These are phyloP conservation scores for Penicillium brevicompactum DNA, from an alignment of 2,329 filamentous ascomycete genomes.

Conservation along the genomic window DNA sequence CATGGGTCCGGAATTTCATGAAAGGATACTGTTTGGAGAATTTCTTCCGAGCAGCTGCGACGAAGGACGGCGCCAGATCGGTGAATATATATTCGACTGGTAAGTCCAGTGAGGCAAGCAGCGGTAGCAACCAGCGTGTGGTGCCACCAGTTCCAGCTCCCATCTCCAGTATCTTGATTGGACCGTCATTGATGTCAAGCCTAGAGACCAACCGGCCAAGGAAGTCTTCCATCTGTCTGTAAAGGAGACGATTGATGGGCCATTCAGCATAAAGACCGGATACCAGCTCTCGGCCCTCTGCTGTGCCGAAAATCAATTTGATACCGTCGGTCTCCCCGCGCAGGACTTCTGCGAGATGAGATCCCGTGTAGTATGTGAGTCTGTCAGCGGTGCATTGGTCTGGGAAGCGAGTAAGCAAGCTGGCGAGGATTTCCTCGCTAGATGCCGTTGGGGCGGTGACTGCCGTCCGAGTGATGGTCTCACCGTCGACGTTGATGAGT, in stretches of 20 bases:
- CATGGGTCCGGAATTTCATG: constrained; percentile 28
- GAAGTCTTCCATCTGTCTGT: constrained; percentile 39
- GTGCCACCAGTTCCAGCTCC: constrained; percentile 45
- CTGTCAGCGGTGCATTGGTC: background rate
- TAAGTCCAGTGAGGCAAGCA: constrained; percentile 29
- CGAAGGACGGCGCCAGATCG: constrained; percentile 40
- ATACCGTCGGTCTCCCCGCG: background rate
- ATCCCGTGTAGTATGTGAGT: background rate
- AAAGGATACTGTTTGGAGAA: constrained; percentile 29
- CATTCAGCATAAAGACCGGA: constrained; percentile 35
- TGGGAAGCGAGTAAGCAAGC: background rate
- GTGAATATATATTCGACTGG: constrained; percentile 44
- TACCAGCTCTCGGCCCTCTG: constrained; percentile 29
- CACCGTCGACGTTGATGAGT: background rate
- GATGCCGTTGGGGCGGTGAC: background rate
- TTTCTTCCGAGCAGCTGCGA: constrained; percentile 35
- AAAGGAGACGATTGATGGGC: constrained; percentile 38
- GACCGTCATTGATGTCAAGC: background rate
- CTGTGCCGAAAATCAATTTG: background rate
- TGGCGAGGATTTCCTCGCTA: background rate
- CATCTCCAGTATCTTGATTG: background rate
- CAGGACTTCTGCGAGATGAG: background rate
- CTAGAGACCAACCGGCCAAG: background rate
- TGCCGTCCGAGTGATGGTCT: background rate
- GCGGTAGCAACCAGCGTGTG: constrained; percentile 32